Percentiles rank a stretch among this genome's conserved stretches.
These are phyloP conservation scores for Spathaspora passalidarum DNA, from an alignment of 805 yeast genomes.

Conservation along the genomic window DNA sequence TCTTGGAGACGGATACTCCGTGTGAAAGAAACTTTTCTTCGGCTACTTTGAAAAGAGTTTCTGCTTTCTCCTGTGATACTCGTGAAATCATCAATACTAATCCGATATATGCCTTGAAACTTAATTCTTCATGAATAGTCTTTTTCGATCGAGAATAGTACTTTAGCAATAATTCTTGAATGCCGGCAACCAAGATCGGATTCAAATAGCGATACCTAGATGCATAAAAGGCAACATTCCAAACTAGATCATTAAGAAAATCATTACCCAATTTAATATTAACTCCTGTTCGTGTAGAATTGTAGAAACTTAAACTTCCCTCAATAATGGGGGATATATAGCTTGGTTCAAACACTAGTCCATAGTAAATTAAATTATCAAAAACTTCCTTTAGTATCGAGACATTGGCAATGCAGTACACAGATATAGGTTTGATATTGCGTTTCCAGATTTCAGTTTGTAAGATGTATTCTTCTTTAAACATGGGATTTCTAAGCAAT, in stretches of 20 bases:
- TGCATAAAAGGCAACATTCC: constrained; percentile 23
- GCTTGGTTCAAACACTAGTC: constrained; percentile 21
- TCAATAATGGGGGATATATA: constrained; percentile 18
- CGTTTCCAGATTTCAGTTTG: constrained; percentile 37
- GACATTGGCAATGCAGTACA: constrained; percentile 17
- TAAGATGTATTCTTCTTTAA: constrained; percentile 26
- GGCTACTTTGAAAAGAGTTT: constrained; percentile 23
- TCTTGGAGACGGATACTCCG: constrained; percentile 1
- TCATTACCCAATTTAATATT: constrained; percentile 19
- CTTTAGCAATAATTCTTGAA: constrained; percentile 29
- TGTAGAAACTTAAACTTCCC: constrained; percentile 16
- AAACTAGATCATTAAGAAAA: constrained; percentile 21
- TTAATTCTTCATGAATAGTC: constrained; percentile 17
- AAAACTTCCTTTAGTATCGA: constrained; percentile 19
- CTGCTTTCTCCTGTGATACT: constrained; percentile 24
- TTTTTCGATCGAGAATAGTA: constrained; percentile 8
- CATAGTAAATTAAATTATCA: constrained; percentile 26
- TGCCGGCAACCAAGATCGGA: constrained; percentile 3
- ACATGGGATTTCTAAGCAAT: constrained; percentile 33
- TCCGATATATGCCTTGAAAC: constrained; percentile 35
- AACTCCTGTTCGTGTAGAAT: constrained; percentile 17
- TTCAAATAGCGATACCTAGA: constrained; percentile 4
- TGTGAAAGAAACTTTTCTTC: constrained; percentile 17
- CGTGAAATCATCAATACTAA: constrained; percentile 27
- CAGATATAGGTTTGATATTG: constrained; percentile 21